A percentile compares a stretch with the other conserved stretches of the same genome.
Evolutionary conservation across 2,329 filamentous ascomycete species (phyloP).

Genomic region (Stagonosporopsis chrysanthemi): DNA sequence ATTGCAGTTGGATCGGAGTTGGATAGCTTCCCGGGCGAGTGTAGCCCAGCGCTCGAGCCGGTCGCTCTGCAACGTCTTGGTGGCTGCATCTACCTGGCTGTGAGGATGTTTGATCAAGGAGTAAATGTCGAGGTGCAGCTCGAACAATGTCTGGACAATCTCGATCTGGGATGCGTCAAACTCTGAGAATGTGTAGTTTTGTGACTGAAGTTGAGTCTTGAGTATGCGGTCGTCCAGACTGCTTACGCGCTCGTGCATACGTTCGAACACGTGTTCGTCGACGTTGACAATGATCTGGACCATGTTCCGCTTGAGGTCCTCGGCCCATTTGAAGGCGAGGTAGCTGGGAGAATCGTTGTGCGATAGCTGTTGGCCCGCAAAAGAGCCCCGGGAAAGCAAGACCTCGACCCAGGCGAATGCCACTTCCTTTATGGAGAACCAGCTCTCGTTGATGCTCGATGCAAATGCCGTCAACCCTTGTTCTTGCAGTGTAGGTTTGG

Average conservation of each 20-base stretch:
- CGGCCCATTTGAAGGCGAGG: conserved; percentile 61
- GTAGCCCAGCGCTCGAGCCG: conserved; percentile 67
- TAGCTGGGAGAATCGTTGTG: conserved; percentile 54
- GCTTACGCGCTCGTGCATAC: conserved; percentile 47
- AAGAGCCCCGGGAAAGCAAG: conserved; percentile 56
- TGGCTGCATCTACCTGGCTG: conserved; percentile 62
- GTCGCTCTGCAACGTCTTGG: conserved; percentile 63
- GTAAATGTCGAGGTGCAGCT: conserved; percentile 72
- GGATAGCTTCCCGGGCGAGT: conserved; percentile 63
- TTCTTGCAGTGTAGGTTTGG: conserved; percentile 51
- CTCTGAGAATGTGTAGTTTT: conserved; percentile 30
- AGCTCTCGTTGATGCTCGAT: conserved; percentile 55
- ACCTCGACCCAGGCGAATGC: conserved; percentile 62
- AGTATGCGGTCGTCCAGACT: conserved; percentile 41
- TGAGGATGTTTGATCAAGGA: conserved; percentile 67
- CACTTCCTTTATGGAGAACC: conserved; percentile 59
- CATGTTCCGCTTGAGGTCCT: conserved; percentile 62
- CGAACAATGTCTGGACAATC: conserved; percentile 68
- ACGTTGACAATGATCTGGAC: conserved; percentile 61
- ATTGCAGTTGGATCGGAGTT: conserved; percentile 41
- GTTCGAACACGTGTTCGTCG: conserved; percentile 61
- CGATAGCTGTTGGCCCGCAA: conserved; percentile 23
- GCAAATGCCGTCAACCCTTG: conserved; percentile 54
- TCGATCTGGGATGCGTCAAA: conserved; percentile 55
- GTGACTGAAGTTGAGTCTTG: conserved; percentile 22